These are phyloP conservation scores for Diplotaxis tenuifolia DNA, from an alignment of 345 rosid species.

Conservation along the genomic window DNA sequence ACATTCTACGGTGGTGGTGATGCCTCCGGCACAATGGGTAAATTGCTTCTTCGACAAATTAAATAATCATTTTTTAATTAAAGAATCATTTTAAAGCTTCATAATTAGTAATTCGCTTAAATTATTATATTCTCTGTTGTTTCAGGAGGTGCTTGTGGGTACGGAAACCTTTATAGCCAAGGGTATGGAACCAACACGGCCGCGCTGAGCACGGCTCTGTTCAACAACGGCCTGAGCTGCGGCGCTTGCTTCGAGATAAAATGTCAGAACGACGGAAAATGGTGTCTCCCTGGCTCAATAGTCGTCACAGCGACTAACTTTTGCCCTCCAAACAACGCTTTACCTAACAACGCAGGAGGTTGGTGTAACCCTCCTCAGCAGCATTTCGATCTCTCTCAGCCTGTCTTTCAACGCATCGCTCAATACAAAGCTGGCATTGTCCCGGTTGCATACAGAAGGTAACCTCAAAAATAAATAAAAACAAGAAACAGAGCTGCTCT, in stretches of 20 bases:
- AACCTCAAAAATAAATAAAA: neutral
- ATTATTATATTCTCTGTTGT: neutral
- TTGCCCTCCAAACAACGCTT: slow-evolving; percentile 78
- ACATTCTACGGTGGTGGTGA: slow-evolving; percentile 83
- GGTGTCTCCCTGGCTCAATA: slow-evolving; percentile 77
- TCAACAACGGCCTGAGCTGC: slow-evolving; percentile 71
- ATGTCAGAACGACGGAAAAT: slow-evolving; percentile 54
- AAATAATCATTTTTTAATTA: slow-evolving; percentile 10
- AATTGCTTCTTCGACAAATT: neutral
- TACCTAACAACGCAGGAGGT: slow-evolving; percentile 74
- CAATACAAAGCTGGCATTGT: slow-evolving; percentile 78
- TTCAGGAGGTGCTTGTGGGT: slow-evolving; percentile 83
- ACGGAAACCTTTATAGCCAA: slow-evolving; percentile 76
- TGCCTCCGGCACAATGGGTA: slow-evolving; percentile 91
- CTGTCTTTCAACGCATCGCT: slow-evolving; percentile 80
- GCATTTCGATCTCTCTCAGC: slow-evolving; percentile 80
- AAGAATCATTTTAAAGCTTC: slow-evolving; percentile 34
- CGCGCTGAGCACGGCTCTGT: slow-evolving; percentile 74
- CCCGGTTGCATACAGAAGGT: slow-evolving; percentile 72
- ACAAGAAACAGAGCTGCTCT: slow-evolving; percentile 12
- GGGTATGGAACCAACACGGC: slow-evolving; percentile 83
- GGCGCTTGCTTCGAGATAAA: slow-evolving; percentile 78
- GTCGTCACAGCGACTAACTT: slow-evolving; percentile 77
- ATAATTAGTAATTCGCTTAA: neutral
- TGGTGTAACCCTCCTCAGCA: slow-evolving; percentile 89